Evolutionary conservation across 345 rosid genomes (phyloP).

Genomic region (Erucastrum elatum): DNA sequence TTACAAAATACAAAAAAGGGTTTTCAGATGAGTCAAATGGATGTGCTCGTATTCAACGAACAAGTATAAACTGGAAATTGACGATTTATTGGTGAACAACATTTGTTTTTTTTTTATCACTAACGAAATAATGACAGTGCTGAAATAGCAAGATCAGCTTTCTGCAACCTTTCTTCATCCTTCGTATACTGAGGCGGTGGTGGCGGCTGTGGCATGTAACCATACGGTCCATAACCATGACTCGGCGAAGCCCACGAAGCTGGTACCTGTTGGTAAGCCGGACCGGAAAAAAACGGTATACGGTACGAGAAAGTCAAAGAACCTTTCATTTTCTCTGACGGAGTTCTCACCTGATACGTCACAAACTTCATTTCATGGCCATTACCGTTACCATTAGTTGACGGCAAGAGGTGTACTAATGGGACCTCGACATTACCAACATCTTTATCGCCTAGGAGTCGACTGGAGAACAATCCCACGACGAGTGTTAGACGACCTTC

Average conservation of each 20-base stretch:
- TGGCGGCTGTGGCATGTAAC: slow-evolving; percentile 1
- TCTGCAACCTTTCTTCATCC: slow-evolving; percentile 23
- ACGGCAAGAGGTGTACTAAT: slow-evolving; percentile 50
- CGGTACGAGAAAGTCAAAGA: slow-evolving; percentile 54
- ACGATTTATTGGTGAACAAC: neutral
- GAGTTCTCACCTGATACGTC: slow-evolving; percentile 56
- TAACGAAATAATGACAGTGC: slow-evolving; percentile 1
- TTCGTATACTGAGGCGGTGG: slow-evolving; percentile 29
- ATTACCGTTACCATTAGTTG: slow-evolving; percentile 22
- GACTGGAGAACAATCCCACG: slow-evolving; percentile 50
- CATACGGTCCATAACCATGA: slow-evolving; percentile 24
- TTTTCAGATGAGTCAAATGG: neutral
- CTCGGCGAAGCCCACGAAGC: neutral
- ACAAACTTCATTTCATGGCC: slow-evolving; percentile 39
- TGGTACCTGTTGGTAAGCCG: neutral
- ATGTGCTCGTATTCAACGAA: neutral
- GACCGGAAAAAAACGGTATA: neutral
- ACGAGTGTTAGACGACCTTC: slow-evolving; percentile 49
- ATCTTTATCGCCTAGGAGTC: slow-evolving; percentile 56
- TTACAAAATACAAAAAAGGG: neutral
- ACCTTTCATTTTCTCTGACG: slow-evolving; percentile 63
- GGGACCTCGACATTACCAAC: slow-evolving; percentile 65
- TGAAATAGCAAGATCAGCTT: neutral
- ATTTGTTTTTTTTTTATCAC: neutral
- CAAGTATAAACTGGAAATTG: neutral